Evolutionary conservation across 2,329 filamentous ascomycete species (phyloP).

Genomic region (Acephala macrosclerotiorum): DNA sequence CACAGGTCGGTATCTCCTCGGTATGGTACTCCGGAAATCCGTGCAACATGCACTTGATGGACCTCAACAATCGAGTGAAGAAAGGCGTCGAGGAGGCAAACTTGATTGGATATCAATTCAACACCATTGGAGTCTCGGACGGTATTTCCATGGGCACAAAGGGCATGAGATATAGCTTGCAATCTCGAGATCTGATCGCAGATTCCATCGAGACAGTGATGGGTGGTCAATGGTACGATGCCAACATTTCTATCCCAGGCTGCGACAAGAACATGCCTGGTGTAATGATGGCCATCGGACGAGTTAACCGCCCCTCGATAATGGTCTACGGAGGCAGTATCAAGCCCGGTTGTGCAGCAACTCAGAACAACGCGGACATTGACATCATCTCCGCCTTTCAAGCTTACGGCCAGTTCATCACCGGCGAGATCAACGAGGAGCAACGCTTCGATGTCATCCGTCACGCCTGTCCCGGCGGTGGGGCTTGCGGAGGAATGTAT

Average conservation of each 20-base stretch:
- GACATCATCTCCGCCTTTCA: constrained; percentile 99
- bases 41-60: constrained; percentile 98
- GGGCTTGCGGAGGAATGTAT: constrained; percentile 89
- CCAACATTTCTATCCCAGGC: constrained; percentile 93
- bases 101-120: constrained; percentile 95
- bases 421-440: constrained; percentile 89
- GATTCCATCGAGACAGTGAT: constrained; percentile 99
- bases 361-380: constrained; percentile 76
- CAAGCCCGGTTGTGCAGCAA: constrained; percentile 83
- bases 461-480: constrained; percentile 84
- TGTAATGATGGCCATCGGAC: constrained; percentile 90
- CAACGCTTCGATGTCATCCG: constrained; percentile 94
- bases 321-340: constrained; percentile 99
- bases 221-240: constrained; percentile 98
- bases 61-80: constrained; percentile 64
- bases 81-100: constrained; percentile 78
- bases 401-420: constrained; percentile 93
- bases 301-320: constrained; percentile 90
- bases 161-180: constrained; percentile 94
- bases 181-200: constrained; percentile 95
- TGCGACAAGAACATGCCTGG: constrained; percentile 99
- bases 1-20: constrained; percentile 96
- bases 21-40: constrained; percentile 99
- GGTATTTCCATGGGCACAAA: constrained; percentile 98
- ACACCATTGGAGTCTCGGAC: constrained; percentile 97